Evolutionary conservation across 2,329 filamentous ascomycete species (phyloP).

Genomic region (Epichloe sibirici): DNA sequence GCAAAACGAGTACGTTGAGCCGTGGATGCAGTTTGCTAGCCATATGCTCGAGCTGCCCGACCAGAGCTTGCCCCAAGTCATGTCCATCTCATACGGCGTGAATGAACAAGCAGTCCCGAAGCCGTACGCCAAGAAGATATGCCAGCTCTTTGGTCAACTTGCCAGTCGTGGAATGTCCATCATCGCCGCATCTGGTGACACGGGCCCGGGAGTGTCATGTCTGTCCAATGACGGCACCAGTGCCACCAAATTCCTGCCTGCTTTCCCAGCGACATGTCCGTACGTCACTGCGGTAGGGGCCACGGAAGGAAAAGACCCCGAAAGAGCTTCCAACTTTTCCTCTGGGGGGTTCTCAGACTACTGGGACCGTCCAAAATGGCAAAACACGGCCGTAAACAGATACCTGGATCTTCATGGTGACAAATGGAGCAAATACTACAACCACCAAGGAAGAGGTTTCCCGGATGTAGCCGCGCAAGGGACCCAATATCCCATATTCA

Average conservation of each 20-base stretch:
- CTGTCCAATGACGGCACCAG: constrained; percentile 24
- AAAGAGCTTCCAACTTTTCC: constrained; percentile 39
- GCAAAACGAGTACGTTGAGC: constrained; percentile 41
- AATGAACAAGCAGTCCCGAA: constrained; percentile 51
- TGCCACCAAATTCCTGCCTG: constrained; percentile 20
- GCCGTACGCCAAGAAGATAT: constrained; percentile 39
- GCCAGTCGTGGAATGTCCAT: constrained; percentile 54
- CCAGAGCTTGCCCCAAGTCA: constrained; percentile 45
- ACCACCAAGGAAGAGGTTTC: constrained; percentile 40
- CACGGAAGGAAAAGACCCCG: constrained; percentile 38
- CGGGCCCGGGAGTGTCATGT: constrained; percentile 24
- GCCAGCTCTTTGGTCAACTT: constrained; percentile 50
- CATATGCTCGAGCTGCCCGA: constrained; percentile 44
- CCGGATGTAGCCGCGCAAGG: constrained; percentile 50
- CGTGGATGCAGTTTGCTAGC: constrained; percentile 51
- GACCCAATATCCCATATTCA: constrained; percentile 20
- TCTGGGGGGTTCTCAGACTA: constrained; percentile 40
- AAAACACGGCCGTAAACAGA: constrained; percentile 31
- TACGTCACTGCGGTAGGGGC: constrained; percentile 53
- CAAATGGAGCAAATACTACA: constrained; percentile 36
- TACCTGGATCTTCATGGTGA: constrained; percentile 32
- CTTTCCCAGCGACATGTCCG: constrained; percentile 34
- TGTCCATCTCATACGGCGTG: constrained; percentile 60
- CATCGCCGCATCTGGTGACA: constrained; percentile 52
- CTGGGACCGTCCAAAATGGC: constrained; percentile 31